Evolutionary conservation across 306 rosid species (phyloP).

Genomic region (Lathyrus oleraceus): DNA sequence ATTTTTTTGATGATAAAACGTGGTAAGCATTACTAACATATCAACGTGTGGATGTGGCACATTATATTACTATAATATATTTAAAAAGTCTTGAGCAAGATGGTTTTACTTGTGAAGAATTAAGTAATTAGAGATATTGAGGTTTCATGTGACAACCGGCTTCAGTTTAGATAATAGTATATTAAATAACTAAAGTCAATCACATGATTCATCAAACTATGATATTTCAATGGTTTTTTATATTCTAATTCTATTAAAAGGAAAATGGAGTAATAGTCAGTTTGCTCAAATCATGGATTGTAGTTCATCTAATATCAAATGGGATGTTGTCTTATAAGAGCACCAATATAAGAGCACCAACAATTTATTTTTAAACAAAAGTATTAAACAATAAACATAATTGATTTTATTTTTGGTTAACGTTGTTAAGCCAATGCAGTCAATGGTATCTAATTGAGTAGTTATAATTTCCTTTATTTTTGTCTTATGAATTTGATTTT

Average conservation of each 20-base stretch:
- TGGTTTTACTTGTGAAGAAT: constrained; percentile 37
- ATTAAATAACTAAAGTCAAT: constrained; percentile 33
- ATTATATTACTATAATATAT: neutral
- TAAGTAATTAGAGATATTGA: constrained; percentile 1
- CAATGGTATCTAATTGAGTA: too few relatives aligned
- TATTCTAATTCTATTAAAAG: neutral
- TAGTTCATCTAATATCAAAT: neutral
- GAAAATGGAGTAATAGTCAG: neutral
- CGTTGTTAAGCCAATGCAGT: too few relatives aligned
- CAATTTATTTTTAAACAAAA: too few relatives aligned
- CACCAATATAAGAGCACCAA: too few relatives aligned
- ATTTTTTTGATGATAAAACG: constrained; percentile 37
- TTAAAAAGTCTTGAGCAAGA: neutral
- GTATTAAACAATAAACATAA: too few relatives aligned
- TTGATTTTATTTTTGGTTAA: too few relatives aligned
- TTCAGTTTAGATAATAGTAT: neutral
- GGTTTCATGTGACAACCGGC: constrained; percentile 32
- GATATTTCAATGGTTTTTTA: neutral
- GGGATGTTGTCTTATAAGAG: neutral
- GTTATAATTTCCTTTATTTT: too few relatives aligned
- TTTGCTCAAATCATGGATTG: too few relatives aligned
- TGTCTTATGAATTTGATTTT: too few relatives aligned
- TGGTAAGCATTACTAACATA: constrained; percentile 50
- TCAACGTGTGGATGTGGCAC: constrained; percentile 43
- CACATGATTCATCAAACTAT: neutral